phyloP scores from a whole-genome alignment of 2,329 filamentous ascomycete species.

The Sordariomycetes sp. region DNA sequence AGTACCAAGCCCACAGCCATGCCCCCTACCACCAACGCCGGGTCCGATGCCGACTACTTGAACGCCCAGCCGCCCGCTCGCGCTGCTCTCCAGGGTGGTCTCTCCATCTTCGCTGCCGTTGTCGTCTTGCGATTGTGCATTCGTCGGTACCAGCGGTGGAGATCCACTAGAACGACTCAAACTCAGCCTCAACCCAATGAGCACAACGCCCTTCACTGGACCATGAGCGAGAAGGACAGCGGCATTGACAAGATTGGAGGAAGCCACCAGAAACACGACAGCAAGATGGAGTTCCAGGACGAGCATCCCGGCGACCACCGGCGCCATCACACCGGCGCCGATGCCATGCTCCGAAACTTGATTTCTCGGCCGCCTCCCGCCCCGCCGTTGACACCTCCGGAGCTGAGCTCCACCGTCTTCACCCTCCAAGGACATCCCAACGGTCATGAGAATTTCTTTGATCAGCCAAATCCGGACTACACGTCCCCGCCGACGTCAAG shows the following conservation, averaged over 20 bases:
- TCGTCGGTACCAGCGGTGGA: conserved; percentile 9
- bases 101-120: conserved; percentile 24
- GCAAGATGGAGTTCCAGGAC: background rate
- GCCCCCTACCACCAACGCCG: conserved; percentile 18
- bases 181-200: conserved; percentile 13
- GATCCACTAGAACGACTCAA: conserved; percentile 8
- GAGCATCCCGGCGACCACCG: background rate
- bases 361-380: conserved; percentile 32
- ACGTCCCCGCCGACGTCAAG: conserved; percentile 14
- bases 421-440: conserved; percentile 18
- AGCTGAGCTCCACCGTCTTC: conserved; percentile 30
- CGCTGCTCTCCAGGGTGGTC: conserved; percentile 15
- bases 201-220: background rate
- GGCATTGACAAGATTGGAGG: no score
- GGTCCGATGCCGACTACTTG: conserved; percentile 19
- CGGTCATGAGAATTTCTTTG: conserved; percentile 26
- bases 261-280: no score
- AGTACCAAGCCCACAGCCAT: conserved; percentile 12
- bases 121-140: conserved; percentile 21
- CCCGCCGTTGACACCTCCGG: conserved; percentile 39
- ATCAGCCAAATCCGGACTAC: conserved; percentile 42
- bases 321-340: background rate
- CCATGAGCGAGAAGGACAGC: background rate
- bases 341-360: conserved; percentile 13
- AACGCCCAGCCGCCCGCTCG: conserved; percentile 18